These are phyloP conservation scores for Helicostylum pulchrum DNA, from an alignment of 192 early-diverging fungal genomes.

Conservation along the genomic window DNA sequence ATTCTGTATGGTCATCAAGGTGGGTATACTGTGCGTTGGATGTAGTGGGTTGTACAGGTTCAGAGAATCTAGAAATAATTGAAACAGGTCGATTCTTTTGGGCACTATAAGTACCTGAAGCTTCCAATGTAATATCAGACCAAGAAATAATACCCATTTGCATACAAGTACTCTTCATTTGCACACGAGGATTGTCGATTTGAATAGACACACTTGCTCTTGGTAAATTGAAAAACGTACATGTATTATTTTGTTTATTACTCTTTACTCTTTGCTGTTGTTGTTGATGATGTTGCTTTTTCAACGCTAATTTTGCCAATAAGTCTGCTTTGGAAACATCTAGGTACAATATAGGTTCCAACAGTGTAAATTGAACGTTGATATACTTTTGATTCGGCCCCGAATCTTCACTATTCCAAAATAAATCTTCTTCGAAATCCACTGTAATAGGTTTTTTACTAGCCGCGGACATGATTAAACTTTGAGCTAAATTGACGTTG, in stretches of 20 bases:
- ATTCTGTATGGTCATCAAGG: neutral
- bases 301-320: no score
- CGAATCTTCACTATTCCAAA: neutral
- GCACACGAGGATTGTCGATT: neutral
- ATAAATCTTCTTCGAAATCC: neutral
- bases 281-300: no score
- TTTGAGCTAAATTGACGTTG: neutral
- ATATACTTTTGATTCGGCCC: constrained; percentile 2
- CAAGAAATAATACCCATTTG: constrained; percentile 1
- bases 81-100: constrained; percentile 6
- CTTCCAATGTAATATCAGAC: neutral
- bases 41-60: neutral
- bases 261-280: no score
- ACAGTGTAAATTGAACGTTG: neutral
- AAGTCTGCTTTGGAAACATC: no score
- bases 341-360: neutral
- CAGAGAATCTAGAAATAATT: constrained; percentile 2
- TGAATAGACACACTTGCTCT: neutral
- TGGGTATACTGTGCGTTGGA: neutral
- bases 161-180: neutral
- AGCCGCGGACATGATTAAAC: neutral
- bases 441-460: neutral
- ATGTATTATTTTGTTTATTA: no score
- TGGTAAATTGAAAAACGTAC: neutral
- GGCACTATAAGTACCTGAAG: constrained; percentile 1